Evolutionary conservation across 2,329 filamentous ascomycete species (phyloP).

Genomic region (Epichloe uncinata): DNA sequence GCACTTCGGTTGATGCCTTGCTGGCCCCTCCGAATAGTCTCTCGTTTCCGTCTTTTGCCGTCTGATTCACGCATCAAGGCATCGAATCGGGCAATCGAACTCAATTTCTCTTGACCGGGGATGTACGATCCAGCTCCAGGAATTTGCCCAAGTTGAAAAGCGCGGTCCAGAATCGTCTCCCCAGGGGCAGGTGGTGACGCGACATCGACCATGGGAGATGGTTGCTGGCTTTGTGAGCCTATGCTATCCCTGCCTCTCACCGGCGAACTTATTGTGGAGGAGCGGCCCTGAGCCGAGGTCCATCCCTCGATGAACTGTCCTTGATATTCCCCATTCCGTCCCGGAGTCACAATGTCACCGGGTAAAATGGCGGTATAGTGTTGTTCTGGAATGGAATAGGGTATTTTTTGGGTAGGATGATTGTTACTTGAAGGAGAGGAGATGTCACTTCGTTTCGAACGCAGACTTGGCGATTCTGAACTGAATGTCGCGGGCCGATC

Average conservation of each 20-base stretch:
- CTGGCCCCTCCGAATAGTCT: conserved; percentile 20
- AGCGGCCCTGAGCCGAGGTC: conserved; percentile 45
- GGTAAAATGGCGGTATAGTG: conserved; percentile 39
- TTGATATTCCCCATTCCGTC: conserved; percentile 38
- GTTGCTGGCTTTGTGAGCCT: conserved; percentile 32
- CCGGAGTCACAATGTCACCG: conserved; percentile 43
- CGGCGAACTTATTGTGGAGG: conserved; percentile 45
- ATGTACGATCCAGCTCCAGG: conserved; percentile 43
- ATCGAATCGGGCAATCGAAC: conserved; percentile 51
- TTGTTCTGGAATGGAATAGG: conserved; percentile 26
- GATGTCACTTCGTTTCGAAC: conserved; percentile 49
- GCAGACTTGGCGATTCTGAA: conserved; percentile 46
- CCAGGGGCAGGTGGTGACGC: conserved; percentile 40
- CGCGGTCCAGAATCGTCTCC: conserved; percentile 54
- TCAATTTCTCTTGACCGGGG: conserved; percentile 48
- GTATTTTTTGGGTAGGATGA: conserved; percentile 24
- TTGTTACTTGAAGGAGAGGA: conserved; percentile 43
- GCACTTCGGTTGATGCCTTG: conserved; percentile 30
- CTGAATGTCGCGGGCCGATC: conserved; percentile 38
- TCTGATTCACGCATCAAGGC: conserved; percentile 51
- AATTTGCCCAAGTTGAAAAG: conserved; percentile 50
- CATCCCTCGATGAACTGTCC: conserved; percentile 48
- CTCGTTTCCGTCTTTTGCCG: conserved; percentile 30
- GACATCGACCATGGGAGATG: conserved; percentile 24
- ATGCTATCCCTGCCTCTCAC: conserved; percentile 40